A percentile compares a stretch with the other conserved stretches of the same genome.
phyloP scores from a whole-genome alignment of 495 filamentous ascomycete species.

The Daldinia childiae region DNA sequence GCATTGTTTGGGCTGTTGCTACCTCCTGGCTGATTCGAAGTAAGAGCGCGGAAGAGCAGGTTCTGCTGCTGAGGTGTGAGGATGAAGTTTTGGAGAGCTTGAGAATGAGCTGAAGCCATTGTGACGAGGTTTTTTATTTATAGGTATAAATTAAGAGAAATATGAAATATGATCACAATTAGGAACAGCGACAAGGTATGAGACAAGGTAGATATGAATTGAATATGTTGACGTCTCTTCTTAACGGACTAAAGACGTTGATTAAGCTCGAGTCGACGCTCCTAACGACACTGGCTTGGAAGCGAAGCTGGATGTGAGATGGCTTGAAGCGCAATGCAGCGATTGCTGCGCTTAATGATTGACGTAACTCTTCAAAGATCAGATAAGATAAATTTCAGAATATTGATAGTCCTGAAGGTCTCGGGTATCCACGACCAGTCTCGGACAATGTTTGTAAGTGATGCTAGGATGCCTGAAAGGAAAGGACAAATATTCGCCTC shows the following conservation, averaged over 20 bases:
- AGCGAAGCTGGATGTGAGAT: constrained; percentile 17
- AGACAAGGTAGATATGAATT: constrained; percentile 10
- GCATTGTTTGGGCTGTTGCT: constrained; percentile 47
- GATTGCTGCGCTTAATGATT: constrained; percentile 33
- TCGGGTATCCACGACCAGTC: constrained; percentile 32
- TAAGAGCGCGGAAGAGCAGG: constrained; percentile 85
- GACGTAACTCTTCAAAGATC: constrained; percentile 18
- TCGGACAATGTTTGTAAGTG: constrained; percentile 14
- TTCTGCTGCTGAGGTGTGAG: constrained; percentile 89
- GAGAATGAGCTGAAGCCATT: constrained; percentile 56
- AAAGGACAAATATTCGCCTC: constrained; percentile 41
- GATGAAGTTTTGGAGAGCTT: constrained; percentile 55
- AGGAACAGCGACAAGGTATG: neutral
- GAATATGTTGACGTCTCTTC: constrained; percentile 27
- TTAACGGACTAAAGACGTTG: constrained; percentile 25
- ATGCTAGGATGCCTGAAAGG: constrained; percentile 11
- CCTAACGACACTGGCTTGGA: constrained; percentile 17
- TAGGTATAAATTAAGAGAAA: constrained; percentile 37
- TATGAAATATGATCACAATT: constrained; percentile 6
- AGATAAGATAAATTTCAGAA: constrained; percentile 15
- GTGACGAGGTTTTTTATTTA: constrained; percentile 50
- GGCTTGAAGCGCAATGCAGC: constrained; percentile 36
- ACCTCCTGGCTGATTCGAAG: constrained; percentile 69
- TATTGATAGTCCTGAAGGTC: constrained; percentile 4
- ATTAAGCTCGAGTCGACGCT: constrained; percentile 24